Evolutionary conservation across 768 basidiomycete genomes (phyloP).

Genomic region (Lactarius evosmus): DNA sequence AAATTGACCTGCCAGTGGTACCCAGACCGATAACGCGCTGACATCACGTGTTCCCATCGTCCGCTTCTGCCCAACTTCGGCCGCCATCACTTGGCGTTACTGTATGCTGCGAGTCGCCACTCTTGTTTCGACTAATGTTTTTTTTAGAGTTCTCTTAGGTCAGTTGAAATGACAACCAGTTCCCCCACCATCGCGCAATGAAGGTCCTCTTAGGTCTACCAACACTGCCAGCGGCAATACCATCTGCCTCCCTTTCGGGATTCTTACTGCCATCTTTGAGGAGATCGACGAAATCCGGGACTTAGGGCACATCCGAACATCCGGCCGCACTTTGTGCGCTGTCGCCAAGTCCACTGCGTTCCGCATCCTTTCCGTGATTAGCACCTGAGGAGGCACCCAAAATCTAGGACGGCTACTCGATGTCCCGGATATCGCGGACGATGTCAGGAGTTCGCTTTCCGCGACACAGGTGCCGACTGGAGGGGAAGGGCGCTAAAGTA

Average conservation of each 20-base stretch:
- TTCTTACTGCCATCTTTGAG: neutral
- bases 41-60: too few species aligned
- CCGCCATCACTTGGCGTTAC: too few species aligned
- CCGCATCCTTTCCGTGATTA: neutral
- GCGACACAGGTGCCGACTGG: neutral
- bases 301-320: neutral
- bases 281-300: neutral
- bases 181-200: too few species aligned
- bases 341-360: conserved; percentile 2
- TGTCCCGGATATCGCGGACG: neutral
- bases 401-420: neutral
- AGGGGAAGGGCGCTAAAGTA: neutral
- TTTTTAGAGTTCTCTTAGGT: too few species aligned
- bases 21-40: too few species aligned
- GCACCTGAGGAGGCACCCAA: neutral
- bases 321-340: neutral
- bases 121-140: too few species aligned
- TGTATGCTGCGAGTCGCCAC: too few species aligned
- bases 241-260: neutral
- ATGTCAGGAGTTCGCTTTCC: conserved; percentile 1
- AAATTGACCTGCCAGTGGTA: too few species aligned
- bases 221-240: neutral
- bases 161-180: too few species aligned
- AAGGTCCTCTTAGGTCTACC: too few species aligned
- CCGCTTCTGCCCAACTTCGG: too few species aligned